Evolutionary conservation across 2,329 filamentous ascomycete species (phyloP).

Genomic region (Mycogone perniciosa): DNA sequence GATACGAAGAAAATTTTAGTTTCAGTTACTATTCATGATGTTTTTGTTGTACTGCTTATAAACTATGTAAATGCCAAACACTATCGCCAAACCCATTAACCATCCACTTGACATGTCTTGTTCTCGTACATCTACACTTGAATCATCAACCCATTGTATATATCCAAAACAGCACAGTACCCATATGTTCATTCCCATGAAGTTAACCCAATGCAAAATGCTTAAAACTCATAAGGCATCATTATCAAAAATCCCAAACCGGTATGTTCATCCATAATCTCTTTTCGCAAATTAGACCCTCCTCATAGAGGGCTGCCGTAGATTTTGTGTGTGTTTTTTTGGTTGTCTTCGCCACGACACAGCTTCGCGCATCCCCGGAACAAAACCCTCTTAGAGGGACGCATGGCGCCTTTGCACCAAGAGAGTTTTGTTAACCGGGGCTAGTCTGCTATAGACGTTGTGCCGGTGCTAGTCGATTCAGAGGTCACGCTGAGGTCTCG

Average conservation of each 20-base stretch:
- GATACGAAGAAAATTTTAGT: too few relatives aligned
- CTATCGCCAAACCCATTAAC: neutral
- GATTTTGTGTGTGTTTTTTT: neutral
- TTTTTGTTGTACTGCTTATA: neutral
- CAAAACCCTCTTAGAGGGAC: too few relatives aligned
- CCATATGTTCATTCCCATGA: neutral
- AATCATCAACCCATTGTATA: neutral
- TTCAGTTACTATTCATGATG: neutral
- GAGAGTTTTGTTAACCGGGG: neutral
- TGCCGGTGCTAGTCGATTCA: constrained; percentile 22
- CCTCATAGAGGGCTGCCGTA: neutral
- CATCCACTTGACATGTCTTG: neutral
- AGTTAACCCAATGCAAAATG: neutral
- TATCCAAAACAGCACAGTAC: neutral
- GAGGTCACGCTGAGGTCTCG: constrained; percentile 35
- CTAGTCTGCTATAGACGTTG: constrained; percentile 21
- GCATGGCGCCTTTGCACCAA: too few relatives aligned
- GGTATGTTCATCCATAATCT: neutral
- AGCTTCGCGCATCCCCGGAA: too few relatives aligned
- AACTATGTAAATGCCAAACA: neutral
- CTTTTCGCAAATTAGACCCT: neutral
- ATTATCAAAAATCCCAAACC: neutral
- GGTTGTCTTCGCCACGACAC: too few relatives aligned
- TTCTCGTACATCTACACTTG: neutral
- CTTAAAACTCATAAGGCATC: neutral